Percentiles rank a stretch among this genome's conserved stretches.
phyloP scores from a whole-genome alignment of 306 rosid species.

The Acmispon strigosus region DNA sequence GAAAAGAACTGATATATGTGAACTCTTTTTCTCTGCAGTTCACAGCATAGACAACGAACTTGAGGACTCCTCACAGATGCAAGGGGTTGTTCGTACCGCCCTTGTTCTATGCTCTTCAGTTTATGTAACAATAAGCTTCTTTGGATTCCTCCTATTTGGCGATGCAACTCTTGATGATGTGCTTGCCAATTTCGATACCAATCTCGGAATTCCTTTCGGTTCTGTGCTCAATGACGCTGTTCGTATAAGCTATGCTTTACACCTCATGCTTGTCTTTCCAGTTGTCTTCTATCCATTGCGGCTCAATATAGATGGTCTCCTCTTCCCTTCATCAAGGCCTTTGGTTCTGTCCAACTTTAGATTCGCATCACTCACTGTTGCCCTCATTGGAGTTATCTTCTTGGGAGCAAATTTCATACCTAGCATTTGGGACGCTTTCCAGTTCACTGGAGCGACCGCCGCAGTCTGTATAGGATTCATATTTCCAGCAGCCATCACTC shows the following conservation, averaged over 20 bases:
- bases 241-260: slow-evolving; percentile 83
- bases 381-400: slow-evolving; percentile 36
- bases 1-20: slow-evolving; percentile 5
- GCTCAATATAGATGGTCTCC: slow-evolving; percentile 78
- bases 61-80: slow-evolving; percentile 74
- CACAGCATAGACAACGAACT: slow-evolving; percentile 92
- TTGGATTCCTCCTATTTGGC: slow-evolving; percentile 80
- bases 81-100: slow-evolving; percentile 62
- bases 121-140: slow-evolving; percentile 76
- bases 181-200: slow-evolving; percentile 79
- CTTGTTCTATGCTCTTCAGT: slow-evolving; percentile 73
- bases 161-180: slow-evolving; percentile 88
- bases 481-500: slow-evolving; percentile 37
- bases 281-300: slow-evolving; percentile 79
- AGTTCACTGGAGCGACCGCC: slow-evolving; percentile 47
- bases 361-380: slow-evolving; percentile 56
- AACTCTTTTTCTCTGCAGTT: slow-evolving; percentile 49
- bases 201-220: slow-evolving; percentile 81
- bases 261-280: slow-evolving; percentile 95
- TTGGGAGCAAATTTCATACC: slow-evolving; percentile 64
- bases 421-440: slow-evolving; percentile 74
- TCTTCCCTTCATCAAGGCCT: slow-evolving; percentile 61
- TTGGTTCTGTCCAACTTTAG: slow-evolving; percentile 62
- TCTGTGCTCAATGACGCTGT: slow-evolving; percentile 77
- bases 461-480: slow-evolving; percentile 45